Evolutionary conservation across 768 basidiomycete genomes (phyloP), one percentile per base, ranked within the genome.

Genomic region (Trametes villosa): DNA sequence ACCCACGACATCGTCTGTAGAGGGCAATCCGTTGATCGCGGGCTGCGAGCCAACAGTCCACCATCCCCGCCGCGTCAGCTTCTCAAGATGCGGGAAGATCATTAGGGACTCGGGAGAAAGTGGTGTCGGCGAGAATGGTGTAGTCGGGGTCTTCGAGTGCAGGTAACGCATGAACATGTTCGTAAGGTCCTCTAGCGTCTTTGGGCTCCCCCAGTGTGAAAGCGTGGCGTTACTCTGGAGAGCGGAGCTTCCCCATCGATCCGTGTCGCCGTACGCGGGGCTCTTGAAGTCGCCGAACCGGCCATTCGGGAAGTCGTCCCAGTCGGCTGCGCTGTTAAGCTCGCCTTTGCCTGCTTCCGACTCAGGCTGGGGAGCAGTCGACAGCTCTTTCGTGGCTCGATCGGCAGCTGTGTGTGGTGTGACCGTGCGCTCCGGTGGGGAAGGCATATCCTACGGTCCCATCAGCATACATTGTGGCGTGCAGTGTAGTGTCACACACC

Each of bases 31-130:
- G 68, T 98, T 90, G 6, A 98, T 87, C 0, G 95, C 92, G 22
- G 97, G 97, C 71, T 99, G 97, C 12, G 94, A 96, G 1, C 93
- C 93, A 20, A 99, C 90, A 6, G 97, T 98, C 96, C 96, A 99
- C 87, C 94, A 90, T 26, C 91, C 89, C 58, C 80, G 78, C 44
- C 80, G 77, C 30, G 92, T 98, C 55, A 99, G 80, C 44, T 79
- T 79, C 67, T 91, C 83, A 27, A 98, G 82, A 59, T 92, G 82
- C 1, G 84, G 79, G 30, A 97, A 79, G 54, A 99, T 98, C 51
- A 85, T 82, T 31, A 79, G 73, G 0, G 97, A 94, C 75, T 99
- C 97, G 1, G 83, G 76, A 20, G 87, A 91, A 8, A 99, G 81
- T 1, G 95, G 87, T 1, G 82, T 82, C 12, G 88, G 83, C 11